phyloP scores from a whole-genome alignment of 2,329 filamentous ascomycete species.

The Curvularia sp. region DNA sequence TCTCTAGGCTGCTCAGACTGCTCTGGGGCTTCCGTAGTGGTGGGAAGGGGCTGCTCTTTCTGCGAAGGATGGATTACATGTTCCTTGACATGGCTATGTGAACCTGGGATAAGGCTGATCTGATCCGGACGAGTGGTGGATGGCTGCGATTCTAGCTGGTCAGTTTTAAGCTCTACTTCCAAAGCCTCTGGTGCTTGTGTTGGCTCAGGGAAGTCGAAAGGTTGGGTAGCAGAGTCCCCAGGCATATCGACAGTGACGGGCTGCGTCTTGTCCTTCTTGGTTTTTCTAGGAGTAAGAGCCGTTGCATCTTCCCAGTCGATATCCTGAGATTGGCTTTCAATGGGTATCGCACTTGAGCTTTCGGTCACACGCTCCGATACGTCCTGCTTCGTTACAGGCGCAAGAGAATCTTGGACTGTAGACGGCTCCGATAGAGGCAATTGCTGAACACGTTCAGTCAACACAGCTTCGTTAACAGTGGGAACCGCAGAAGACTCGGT shows the following conservation, averaged over 20 bases:
- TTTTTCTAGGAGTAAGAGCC: conserved; percentile 29
- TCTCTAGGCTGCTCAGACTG: conserved; percentile 3
- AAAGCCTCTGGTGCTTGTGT: conserved; percentile 1
- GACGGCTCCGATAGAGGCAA: not conserved
- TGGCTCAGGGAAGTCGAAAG: conserved; percentile 2
- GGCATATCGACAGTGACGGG: conserved; percentile 16
- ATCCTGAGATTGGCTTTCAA: conserved; percentile 17
- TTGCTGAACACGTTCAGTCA: conserved; percentile 2
- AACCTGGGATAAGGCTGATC: not conserved
- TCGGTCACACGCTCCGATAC: conserved; percentile 5
- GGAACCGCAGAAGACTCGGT: conserved; percentile 4
- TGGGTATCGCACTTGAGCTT: conserved; percentile 9
- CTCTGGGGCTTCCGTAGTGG: not conserved
- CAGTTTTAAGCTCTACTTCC: not conserved
- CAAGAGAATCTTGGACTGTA: not conserved
- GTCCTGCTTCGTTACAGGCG: not conserved
- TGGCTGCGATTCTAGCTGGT: not conserved
- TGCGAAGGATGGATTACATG: not conserved
- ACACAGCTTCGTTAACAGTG: not conserved
- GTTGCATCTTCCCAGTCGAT: conserved; percentile 24
- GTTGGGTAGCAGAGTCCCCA: conserved; percentile 9
- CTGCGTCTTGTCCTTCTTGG: conserved; percentile 32
- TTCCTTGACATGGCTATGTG: not conserved
- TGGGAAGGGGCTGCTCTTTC: not conserved
- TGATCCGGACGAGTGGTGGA: not conserved